A percentile compares a stretch with the other conserved stretches of the same genome.
Evolutionary conservation across 1,284 basidiomycete species (phyloP).

Genomic region (Ustilago cynodontis): DNA sequence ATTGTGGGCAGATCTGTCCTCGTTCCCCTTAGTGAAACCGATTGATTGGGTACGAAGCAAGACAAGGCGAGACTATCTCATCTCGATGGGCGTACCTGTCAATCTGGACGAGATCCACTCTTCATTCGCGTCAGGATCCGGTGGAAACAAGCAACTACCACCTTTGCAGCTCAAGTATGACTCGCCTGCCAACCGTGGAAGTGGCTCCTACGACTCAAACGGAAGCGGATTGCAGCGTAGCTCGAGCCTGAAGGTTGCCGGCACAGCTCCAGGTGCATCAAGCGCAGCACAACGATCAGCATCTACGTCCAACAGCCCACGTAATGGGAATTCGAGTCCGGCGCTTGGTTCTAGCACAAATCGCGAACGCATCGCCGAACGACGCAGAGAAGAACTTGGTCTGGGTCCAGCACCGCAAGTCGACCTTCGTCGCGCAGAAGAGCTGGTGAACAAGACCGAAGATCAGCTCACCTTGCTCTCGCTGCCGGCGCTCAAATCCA

Average conservation of each 20-base stretch:
- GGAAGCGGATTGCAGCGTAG: constrained; percentile 21
- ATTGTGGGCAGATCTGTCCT: constrained; percentile 34
- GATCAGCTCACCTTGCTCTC: constrained; percentile 64
- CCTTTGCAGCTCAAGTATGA: constrained; percentile 60
- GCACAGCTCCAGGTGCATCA: constrained; percentile 7
- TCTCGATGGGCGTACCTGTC: constrained; percentile 66
- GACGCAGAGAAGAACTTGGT: constrained; percentile 58
- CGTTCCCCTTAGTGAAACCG: constrained; percentile 49
- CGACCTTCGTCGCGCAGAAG: constrained; percentile 53
- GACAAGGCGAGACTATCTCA: constrained; percentile 63
- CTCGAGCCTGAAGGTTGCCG: constrained; percentile 27
- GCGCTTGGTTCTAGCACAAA: constrained; percentile 40
- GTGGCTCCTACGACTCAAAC: constrained; percentile 7
- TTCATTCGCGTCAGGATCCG: constrained; percentile 27
- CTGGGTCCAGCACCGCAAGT: constrained; percentile 47
- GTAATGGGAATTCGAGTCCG: constrained; percentile 40
- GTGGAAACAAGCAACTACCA: constrained; percentile 41
- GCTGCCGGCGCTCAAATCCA: constrained; percentile 59
- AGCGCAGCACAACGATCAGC: constrained; percentile 30
- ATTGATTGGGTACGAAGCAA: constrained; percentile 64
- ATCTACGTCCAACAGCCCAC: constrained; percentile 45
- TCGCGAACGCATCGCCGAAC: constrained; percentile 52
- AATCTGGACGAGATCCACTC: constrained; percentile 66
- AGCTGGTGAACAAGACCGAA: constrained; percentile 51
- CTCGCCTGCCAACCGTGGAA: constrained; percentile 13